These are phyloP conservation scores for Prunus persica DNA, from an alignment of 306 rosid species.

Conservation along the genomic window Prunus_persica_NCBIv2 NC_034012.1:11161501-11162000, in stretches of 20 bases:
- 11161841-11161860: neutral
- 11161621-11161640: neutral
- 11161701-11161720: neutral
- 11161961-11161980: constrained; percentile 92
- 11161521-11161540: neutral
- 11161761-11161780: neutral
- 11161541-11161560: neutral
- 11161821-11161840: neutral
- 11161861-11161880: neutral
- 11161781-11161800: neutral
- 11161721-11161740: neutral
- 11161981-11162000: constrained; percentile 93
- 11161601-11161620: neutral
- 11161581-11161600: neutral
- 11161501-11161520: neutral
- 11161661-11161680: neutral
- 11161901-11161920: constrained; percentile 14
- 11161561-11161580: neutral
- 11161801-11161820: neutral
- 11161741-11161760: neutral
- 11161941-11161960: constrained; percentile 14
- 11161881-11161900: neutral
- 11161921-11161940: constrained; percentile 9
- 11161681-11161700: neutral
- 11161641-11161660: neutral